Base-by-base conservation (phyloP, 495 filamentous ascomycete species). In the Daldinia concentrica region DNA sequence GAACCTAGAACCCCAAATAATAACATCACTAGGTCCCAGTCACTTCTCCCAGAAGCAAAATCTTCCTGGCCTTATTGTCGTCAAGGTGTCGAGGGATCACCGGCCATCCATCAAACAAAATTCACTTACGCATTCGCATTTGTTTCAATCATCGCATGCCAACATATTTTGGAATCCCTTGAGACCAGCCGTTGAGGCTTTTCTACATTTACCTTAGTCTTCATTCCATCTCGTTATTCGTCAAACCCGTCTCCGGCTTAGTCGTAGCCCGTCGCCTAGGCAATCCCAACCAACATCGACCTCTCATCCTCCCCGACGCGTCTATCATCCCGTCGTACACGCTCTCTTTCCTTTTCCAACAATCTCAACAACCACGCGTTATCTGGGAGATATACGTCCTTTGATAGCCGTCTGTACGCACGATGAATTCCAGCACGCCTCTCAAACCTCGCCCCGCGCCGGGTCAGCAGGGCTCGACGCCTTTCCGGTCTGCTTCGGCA, bases 391-490 rank as follows among this genome's bases (percentile, higher is more conserved):
- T 62, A 54, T 14, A n/a, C 15, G 17, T 54, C 50, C 50, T 30
- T 30, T 22, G 43, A 54, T 54, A 27, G 8, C 27, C 26, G n/a
- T 30, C 26, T 12, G 19, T 52, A 22, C 26, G 48, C 48, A 70
- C 50, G 30, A 76, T 78, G 76, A 72, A 62, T 70, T 66, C 70
- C 24, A 62, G 26, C 9, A 78, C 74, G 14, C 76, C 76, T 51
- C 67, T 74, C 48, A 78, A 78, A 43, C 54, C 73, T 62, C 76
- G 76, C 58, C 73, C 76, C 15, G 59, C 71, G 14, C 76, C 76
- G 58, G 73, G 73, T 39, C 71, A 76, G 32, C 76, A 70, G 56
- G 76, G 76, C 54, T 78, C 73, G 50, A 74, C 76, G n/a, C 76
- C 76, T 27, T 78, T 76, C 54, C 74, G 76, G 39, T 78, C 76